Evolutionary conservation across 805 yeast species (phyloP).

Genomic region (Suhomyces vadensis): DNA sequence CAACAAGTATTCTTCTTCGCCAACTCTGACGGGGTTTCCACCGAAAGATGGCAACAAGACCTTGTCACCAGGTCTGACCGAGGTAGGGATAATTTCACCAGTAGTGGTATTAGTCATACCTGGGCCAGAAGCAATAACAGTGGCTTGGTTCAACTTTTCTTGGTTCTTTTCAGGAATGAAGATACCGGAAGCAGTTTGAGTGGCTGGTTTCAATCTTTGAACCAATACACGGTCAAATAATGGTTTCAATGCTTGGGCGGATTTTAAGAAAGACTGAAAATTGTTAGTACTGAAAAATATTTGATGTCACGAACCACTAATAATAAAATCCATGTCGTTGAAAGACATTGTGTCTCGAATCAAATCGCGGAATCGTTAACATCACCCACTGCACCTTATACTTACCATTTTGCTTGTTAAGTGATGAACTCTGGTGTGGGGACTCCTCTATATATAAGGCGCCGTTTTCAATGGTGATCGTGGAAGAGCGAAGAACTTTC

Average conservation of each 20-base stretch:
- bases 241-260: conserved; percentile 86
- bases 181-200: conserved; percentile 90
- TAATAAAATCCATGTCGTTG: too few species aligned
- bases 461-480: not conserved
- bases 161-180: conserved; percentile 95
- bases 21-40: conserved; percentile 85
- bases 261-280: conserved; percentile 60
- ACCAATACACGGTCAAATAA: conserved; percentile 94
- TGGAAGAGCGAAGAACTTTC: conserved; percentile 7
- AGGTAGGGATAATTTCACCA: conserved; percentile 71
- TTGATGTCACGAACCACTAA: too few species aligned
- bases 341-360: too few species aligned
- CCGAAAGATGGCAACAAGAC: conserved; percentile 95
- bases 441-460: not conserved
- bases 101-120: conserved; percentile 71
- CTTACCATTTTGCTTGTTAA: conserved; percentile 3
- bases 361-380: too few species aligned
- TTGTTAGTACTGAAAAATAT: conserved; percentile 31
- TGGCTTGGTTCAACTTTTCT: conserved; percentile 89
- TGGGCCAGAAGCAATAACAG: conserved; percentile 93
- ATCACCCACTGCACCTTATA: too few species aligned
- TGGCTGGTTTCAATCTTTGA: conserved; percentile 88
- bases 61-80: conserved; percentile 87
- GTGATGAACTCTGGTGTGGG: not conserved
- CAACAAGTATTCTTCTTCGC: conserved; percentile 76